A percentile compares a stretch with the other conserved stretches of the same genome.
Conservation (phyloP, 2,329 filamentous ascomycete genomes). For the Penicillium occitanis region DNA sequence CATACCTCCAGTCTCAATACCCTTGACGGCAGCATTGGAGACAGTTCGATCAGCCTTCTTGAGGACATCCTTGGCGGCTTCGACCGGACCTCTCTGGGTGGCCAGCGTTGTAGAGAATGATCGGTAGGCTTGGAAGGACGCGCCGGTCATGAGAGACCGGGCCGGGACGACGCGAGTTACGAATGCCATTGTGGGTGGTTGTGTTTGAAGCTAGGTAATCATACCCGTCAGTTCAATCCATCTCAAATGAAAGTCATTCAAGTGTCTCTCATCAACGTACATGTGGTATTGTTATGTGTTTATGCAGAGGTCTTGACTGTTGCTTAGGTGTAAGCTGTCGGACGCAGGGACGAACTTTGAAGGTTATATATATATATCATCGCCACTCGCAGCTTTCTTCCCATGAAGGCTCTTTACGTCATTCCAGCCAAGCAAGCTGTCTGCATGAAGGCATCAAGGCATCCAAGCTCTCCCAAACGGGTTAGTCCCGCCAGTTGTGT, state of each 20-base stretch:
- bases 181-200: conserved; percentile 7
- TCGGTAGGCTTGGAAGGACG: conserved; percentile 19
- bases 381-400: background rate
- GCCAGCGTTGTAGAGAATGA: conserved; percentile 55
- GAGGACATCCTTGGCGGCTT: conserved; percentile 58
- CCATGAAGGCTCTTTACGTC: background rate
- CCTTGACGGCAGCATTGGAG: conserved; percentile 58
- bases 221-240: background rate
- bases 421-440: background rate
- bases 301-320: background rate
- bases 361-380: background rate
- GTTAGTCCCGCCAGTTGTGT: conserved; percentile 4
- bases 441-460: background rate
- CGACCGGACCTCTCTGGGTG: conserved; percentile 53
- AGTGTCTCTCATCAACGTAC: background rate
- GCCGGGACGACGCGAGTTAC: conserved; percentile 10
- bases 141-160: conserved; percentile 7
- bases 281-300: background rate
- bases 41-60: conserved; percentile 59
- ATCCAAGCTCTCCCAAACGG: background rate
- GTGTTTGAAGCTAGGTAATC: background rate
- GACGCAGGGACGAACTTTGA: background rate
- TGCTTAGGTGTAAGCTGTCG: background rate
- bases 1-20: conserved; percentile 63
- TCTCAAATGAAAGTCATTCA: background rate